Conservation (phyloP, 2,329 filamentous ascomycete genomes). For the Claviceps pusilla region DNA sequence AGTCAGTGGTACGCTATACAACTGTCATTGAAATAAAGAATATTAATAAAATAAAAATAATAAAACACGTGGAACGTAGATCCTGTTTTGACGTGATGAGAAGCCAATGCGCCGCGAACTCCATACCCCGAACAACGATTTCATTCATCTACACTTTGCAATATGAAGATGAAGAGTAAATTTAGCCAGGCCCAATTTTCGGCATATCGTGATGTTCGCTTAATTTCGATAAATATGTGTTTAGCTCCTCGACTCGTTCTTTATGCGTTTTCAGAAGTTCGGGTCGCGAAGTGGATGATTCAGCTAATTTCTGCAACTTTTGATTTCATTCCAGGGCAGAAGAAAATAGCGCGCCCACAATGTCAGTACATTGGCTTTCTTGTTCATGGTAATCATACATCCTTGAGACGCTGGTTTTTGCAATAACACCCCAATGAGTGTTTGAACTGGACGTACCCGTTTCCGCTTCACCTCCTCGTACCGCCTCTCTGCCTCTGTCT, state of each 20-base stretch:
- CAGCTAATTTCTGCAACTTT: slow-evolving; percentile 66
- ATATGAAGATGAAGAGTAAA: not conserved
- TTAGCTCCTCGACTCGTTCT: slow-evolving; percentile 87
- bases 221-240: slow-evolving; percentile 78
- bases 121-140: not conserved
- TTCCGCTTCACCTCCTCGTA: slow-evolving; percentile 71
- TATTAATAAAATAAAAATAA: not conserved
- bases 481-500: slow-evolving; percentile 72
- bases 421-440: too few relatives aligned
- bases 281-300: slow-evolving; percentile 38
- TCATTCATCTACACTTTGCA: not conserved
- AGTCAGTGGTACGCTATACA: not conserved
- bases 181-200: slow-evolving; percentile 46
- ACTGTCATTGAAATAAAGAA: too few relatives aligned
- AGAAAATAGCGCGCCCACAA: not conserved
- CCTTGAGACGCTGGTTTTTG: too few relatives aligned
- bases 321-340: not conserved
- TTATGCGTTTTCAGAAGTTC: slow-evolving; percentile 95
- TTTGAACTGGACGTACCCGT: slow-evolving; percentile 41
- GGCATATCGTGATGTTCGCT: slow-evolving; percentile 98
- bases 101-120: not conserved
- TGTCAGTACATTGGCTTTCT: too few relatives aligned
- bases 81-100: not conserved
- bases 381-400: too few relatives aligned
- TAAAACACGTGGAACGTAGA: not conserved